A percentile compares a stretch with the other conserved stretches of the same genome.
These are phyloP conservation scores for Schizosaccharomyces osmophilus DNA, from an alignment of 805 yeast species.

Conservation along the genomic window DNA sequence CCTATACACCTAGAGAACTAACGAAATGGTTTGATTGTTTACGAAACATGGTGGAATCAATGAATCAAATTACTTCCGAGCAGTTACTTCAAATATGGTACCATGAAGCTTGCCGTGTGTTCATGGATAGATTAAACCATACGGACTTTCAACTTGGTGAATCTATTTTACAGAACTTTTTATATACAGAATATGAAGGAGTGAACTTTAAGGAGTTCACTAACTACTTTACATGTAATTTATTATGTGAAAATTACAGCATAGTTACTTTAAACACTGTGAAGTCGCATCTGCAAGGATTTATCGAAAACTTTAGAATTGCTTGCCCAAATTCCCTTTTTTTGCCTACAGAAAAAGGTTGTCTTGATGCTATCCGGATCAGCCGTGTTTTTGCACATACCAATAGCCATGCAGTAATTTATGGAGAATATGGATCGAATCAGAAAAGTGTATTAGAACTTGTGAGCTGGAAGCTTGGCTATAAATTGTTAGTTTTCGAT, in stretches of 20 bases:
- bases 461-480: slow-evolving; percentile 80
- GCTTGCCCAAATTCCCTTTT: no score
- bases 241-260: no score
- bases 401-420: slow-evolving; percentile 73
- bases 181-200: slow-evolving; percentile 43
- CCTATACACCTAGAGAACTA: neutral
- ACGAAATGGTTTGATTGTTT: neutral
- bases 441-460: slow-evolving; percentile 52
- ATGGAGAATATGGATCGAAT: slow-evolving; percentile 67
- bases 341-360: no score
- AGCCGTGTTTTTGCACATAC: slow-evolving; percentile 63
- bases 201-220: slow-evolving; percentile 18
- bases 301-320: no score
- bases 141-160: neutral
- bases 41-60: neutral
- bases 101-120: neutral
- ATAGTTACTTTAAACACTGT: no score
- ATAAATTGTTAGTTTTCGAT: slow-evolving; percentile 31
- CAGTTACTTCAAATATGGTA: neutral
- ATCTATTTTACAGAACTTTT: slow-evolving; percentile 12
- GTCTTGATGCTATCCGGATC: slow-evolving; percentile 32
- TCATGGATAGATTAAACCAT: neutral
- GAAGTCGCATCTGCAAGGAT: no score
- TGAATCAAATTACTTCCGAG: neutral
- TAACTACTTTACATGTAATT: no score